Evolutionary conservation across 1,139 yeast genomes (phyloP), one percentile per base, ranked within the genome.

Genomic region (Candida albicans): DNA sequence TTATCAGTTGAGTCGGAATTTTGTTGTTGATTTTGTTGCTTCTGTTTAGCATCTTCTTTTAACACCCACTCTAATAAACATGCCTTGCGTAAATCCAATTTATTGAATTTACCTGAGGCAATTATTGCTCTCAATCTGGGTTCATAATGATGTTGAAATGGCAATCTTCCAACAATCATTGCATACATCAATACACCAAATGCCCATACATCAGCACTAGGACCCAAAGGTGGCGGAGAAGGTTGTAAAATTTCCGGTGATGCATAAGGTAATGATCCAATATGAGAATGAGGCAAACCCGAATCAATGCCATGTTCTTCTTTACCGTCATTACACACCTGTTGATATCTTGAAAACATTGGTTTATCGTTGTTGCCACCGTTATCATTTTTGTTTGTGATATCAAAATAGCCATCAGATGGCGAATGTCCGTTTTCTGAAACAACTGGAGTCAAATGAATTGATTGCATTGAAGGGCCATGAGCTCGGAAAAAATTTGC

Each of bases 261-360:
- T 0, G 96, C 96, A 59, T 89, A 91, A 0, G 97, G 97, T 33
- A 91, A 70, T 1, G 96, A 89, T 0, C 98, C 98, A 45, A 89
- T 87, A 53, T 82, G 86, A 25, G 80, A 68, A 56, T 81, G 86
- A 0, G 87, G 87, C 31, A 79, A 61, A 31, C 58, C 55, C 2
- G 75, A 62, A 43, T 69, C 75, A 26, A 66, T 57, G 1, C 59
- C 62, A 10, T 42, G 43, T 15, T 44, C 33, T 11, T 39, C 42
- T 10, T 33, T 34, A 10, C 29, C 27, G 12, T 37, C 30, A 12
- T 30, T 40, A 5, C 33, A 25, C 18, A 31, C 35, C 6, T 32
- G 39, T 26, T 33, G 29, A 35, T 45, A 39, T 26, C 33, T 30
- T 6, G 46, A 22, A 30, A 40, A 33, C 18, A 35, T 33, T 11